Conservation (phyloP, 768 basidiomycete species). For the Rhizopogon sp. region DNA sequence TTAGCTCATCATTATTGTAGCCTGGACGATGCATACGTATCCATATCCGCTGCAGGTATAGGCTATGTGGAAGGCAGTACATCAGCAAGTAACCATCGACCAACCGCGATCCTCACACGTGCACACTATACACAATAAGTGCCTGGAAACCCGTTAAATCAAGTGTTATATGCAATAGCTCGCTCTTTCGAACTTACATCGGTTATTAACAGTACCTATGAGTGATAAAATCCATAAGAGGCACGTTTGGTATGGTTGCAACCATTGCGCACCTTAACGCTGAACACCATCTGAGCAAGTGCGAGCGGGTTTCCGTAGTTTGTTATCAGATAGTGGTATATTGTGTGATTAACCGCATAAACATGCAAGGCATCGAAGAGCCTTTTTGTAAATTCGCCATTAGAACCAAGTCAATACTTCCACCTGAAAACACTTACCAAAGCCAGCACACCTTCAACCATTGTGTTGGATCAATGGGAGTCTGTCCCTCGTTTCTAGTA, state of each 20-base stretch:
- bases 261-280: conserved; percentile 9
- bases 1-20: neutral
- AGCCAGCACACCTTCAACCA: conserved; percentile 34
- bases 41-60: neutral
- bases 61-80: neutral
- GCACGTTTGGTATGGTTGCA: neutral
- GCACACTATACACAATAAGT: neutral
- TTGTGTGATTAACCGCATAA: conserved; percentile 45
- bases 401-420: conserved; percentile 3
- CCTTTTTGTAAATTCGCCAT: conserved; percentile 23
- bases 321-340: conserved; percentile 53
- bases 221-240: neutral
- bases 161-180: neutral
- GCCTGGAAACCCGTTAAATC: neutral
- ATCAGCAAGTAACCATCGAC: neutral
- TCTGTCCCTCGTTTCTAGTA: neutral
- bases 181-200: neutral
- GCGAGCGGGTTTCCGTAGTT: conserved; percentile 48
- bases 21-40: neutral
- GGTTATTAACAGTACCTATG: neutral
- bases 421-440: conserved; percentile 17
- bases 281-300: conserved; percentile 45
- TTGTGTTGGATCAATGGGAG: neutral
- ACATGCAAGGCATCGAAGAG: conserved; percentile 54
- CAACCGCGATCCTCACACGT: neutral